These are phyloP conservation scores for Diaporthe helianthi DNA, from an alignment of 2,329 filamentous ascomycete species.

Conservation along the genomic window DNA sequence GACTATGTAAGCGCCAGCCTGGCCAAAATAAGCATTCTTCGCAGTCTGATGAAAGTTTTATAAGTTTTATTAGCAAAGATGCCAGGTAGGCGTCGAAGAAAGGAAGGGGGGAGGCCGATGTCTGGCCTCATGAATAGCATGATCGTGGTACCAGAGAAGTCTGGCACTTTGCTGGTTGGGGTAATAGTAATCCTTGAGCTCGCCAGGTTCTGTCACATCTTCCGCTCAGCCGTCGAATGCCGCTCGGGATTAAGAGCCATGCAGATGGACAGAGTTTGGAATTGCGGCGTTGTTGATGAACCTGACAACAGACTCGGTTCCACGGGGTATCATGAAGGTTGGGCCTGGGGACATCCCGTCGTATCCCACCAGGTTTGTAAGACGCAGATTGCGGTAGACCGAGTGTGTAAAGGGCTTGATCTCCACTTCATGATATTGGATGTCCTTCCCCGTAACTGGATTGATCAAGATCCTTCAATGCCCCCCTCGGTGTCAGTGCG, in stretches of 20 bases:
- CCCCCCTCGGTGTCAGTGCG: neutral
- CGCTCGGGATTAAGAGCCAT: slow-evolving; percentile 58
- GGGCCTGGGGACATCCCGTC: slow-evolving; percentile 63
- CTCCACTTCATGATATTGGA: slow-evolving; percentile 47
- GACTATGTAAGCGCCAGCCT: slow-evolving; percentile 63
- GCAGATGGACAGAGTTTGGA: slow-evolving; percentile 58
- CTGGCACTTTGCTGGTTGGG: slow-evolving; percentile 61
- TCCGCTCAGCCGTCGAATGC: slow-evolving; percentile 59
- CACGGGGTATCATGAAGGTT: slow-evolving; percentile 56
- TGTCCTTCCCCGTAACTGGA: slow-evolving; percentile 44
- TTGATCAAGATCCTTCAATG: slow-evolving; percentile 43
- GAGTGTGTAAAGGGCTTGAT: slow-evolving; percentile 44
- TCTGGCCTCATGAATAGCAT: slow-evolving; percentile 43
- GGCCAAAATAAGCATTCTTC: slow-evolving; percentile 62
- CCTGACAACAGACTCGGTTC: slow-evolving; percentile 60
- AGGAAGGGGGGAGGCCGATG: slow-evolving; percentile 37
- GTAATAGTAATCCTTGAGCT: slow-evolving; percentile 70
- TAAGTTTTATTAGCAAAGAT: slow-evolving; percentile 37
- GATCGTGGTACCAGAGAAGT: slow-evolving; percentile 65
- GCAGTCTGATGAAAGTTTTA: slow-evolving; percentile 48
- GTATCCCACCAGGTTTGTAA: slow-evolving; percentile 52
- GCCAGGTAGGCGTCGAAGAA: neutral
- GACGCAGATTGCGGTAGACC: slow-evolving; percentile 46
- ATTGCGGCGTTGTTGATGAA: slow-evolving; percentile 57
- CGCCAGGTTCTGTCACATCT: slow-evolving; percentile 55